These are phyloP conservation scores for Corynespora cassiicola DNA, from an alignment of 2,329 filamentous ascomycete species.

Conservation along the genomic window DNA sequence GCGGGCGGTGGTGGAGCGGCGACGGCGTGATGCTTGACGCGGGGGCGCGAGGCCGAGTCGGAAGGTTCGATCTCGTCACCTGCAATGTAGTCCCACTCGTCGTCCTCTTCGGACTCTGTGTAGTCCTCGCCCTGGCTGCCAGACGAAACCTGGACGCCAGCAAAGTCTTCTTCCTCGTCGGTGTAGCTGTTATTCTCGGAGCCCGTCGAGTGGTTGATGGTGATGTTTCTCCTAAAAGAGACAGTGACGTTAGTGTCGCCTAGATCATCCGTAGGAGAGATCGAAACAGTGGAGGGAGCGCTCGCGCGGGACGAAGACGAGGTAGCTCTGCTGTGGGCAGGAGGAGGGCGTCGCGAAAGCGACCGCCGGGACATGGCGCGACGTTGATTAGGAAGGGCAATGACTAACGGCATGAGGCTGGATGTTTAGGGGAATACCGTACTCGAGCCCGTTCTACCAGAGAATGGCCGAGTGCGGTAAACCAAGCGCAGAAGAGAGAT, in stretches of 20 bases:
- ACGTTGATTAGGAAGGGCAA: constrained; percentile 46
- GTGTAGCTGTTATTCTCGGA: constrained; percentile 35
- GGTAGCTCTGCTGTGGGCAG: constrained; percentile 28
- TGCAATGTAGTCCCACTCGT: constrained; percentile 39
- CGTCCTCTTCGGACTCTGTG: constrained; percentile 36
- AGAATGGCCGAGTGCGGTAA: constrained; percentile 46
- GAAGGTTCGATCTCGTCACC: constrained; percentile 56
- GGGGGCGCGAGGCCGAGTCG: constrained; percentile 57
- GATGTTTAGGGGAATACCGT: constrained; percentile 35
- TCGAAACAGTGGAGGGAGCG: constrained; percentile 37
- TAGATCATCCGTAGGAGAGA: constrained; percentile 33
- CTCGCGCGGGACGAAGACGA: constrained; percentile 30
- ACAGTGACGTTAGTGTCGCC: constrained; percentile 47
- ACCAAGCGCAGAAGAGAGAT: too few relatives aligned
- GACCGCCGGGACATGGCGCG: constrained; percentile 34
- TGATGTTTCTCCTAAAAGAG: constrained; percentile 46
- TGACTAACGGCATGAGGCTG: constrained; percentile 52
- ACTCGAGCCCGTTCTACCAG: constrained; percentile 47
- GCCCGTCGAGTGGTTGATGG: constrained; percentile 46
- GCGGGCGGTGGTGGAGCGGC: constrained; percentile 32
- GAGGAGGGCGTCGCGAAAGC: constrained; percentile 39
- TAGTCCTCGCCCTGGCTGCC: constrained; percentile 41
- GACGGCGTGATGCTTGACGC: constrained; percentile 41
- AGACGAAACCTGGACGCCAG: constrained; percentile 38
- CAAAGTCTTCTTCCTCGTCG: constrained; percentile 41